These are phyloP conservation scores for Zopfia rhizophila DNA, from an alignment of 2,329 filamentous ascomycete species.

Conservation along the genomic window DNA sequence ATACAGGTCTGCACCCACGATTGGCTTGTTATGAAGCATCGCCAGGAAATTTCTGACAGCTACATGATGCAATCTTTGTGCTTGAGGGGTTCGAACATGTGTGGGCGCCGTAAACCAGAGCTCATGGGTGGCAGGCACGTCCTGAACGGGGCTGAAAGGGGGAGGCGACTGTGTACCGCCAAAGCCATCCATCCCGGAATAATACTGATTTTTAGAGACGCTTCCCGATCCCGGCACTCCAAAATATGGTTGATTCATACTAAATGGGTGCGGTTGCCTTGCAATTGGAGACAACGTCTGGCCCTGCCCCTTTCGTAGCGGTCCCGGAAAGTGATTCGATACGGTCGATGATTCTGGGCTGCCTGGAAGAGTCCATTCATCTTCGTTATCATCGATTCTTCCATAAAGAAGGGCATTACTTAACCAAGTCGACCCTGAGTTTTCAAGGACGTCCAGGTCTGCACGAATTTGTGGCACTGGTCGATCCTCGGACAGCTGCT, in stretches of 20 bases:
- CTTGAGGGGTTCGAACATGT: slow-evolving; percentile 56
- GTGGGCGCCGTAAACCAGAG: slow-evolving; percentile 71
- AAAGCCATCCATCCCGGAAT: slow-evolving; percentile 20
- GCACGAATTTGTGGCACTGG: slow-evolving; percentile 48
- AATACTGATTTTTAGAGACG: slow-evolving; percentile 28
- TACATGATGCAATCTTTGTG: slow-evolving; percentile 69
- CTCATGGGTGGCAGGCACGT: slow-evolving; percentile 52
- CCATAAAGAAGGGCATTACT: slow-evolving; percentile 49
- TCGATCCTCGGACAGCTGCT: slow-evolving; percentile 48
- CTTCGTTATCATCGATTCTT: slow-evolving; percentile 45
- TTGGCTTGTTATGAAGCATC: slow-evolving; percentile 69
- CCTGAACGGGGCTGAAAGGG: slow-evolving; percentile 19
- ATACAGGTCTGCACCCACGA: slow-evolving; percentile 72
- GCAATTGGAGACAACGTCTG: slow-evolving; percentile 36
- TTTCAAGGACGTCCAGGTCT: slow-evolving; percentile 47
- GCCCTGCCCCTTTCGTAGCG: slow-evolving; percentile 36
- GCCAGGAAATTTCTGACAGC: slow-evolving; percentile 77
- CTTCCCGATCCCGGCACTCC: slow-evolving; percentile 23
- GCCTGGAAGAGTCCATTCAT: slow-evolving; percentile 41
- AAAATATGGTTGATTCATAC: slow-evolving; percentile 41
- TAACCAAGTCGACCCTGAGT: slow-evolving; percentile 50
- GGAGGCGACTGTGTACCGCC: slow-evolving; percentile 21
- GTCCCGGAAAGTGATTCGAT: slow-evolving; percentile 24
- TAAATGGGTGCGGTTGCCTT: slow-evolving; percentile 39
- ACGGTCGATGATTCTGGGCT: slow-evolving; percentile 31